These are phyloP conservation scores for Syncephalis fuscata DNA, from an alignment of 371 early-diverging fungal genomes.

Conservation along the genomic window DNA sequence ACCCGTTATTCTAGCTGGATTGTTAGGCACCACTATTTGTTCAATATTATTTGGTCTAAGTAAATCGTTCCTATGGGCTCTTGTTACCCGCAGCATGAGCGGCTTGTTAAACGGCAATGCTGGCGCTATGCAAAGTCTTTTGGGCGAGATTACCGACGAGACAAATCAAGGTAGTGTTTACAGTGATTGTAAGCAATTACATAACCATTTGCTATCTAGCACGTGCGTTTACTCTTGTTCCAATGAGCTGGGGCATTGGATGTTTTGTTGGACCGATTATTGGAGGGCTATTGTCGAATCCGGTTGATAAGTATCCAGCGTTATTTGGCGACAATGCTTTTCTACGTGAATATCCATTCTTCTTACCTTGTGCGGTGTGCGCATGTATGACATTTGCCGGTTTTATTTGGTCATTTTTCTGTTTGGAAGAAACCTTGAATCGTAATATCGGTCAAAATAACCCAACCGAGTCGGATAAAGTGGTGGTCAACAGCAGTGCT, in stretches of 20 bases:
- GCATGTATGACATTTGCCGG: constrained; percentile 39
- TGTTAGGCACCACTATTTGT: constrained; percentile 49
- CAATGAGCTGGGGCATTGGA: constrained; percentile 1
- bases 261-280: constrained; percentile 43
- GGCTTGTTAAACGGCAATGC: constrained; percentile 71
- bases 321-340: constrained; percentile 45
- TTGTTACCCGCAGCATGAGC: constrained; percentile 39
- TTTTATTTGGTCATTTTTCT: constrained; percentile 38
- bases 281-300: constrained; percentile 64
- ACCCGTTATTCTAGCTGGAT: constrained; percentile 63
- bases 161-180: constrained; percentile 38
- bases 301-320: constrained; percentile 40
- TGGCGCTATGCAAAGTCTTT: constrained; percentile 72
- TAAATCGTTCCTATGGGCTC: constrained; percentile 42
- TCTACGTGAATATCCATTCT: constrained; percentile 52
- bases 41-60: constrained; percentile 59
- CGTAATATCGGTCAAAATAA: not conserved
- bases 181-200: not conserved
- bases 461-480: too few relatives aligned
- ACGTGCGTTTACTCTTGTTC: not conserved
- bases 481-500: too few relatives aligned
- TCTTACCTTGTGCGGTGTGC: constrained; percentile 66
- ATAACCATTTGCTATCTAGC: not conserved
- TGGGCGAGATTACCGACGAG: constrained; percentile 69
- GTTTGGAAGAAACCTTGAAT: constrained; percentile 13